A percentile compares a stretch with the other conserved stretches of the same genome.
Conservation (phyloP, 148 eudicot genomes). For the Amaranthus hypochondriacus region DNA sequence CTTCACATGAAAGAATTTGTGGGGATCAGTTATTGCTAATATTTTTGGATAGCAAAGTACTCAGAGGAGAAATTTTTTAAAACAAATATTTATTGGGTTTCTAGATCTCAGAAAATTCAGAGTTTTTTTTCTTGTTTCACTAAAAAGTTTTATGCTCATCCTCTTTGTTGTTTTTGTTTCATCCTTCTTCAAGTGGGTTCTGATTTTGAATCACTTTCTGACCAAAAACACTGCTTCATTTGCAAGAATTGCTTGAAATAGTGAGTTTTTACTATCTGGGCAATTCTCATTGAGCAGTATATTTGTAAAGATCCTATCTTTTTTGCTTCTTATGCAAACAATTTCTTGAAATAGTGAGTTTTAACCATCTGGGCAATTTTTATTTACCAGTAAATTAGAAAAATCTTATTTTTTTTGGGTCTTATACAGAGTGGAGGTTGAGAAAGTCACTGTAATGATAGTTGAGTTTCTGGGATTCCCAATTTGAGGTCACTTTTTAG, state of each 20-base stretch:
- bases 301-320: slow-evolving; percentile 12
- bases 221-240: slow-evolving; percentile 12
- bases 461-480: slow-evolving; percentile 18
- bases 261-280: slow-evolving; percentile 21
- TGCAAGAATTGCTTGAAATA: slow-evolving; percentile 16
- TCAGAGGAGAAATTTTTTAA: slow-evolving; percentile 9
- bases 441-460: slow-evolving; percentile 17
- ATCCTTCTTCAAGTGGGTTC: slow-evolving; percentile 12
- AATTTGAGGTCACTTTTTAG: slow-evolving; percentile 10
- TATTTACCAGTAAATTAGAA: background rate
- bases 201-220: slow-evolving; percentile 19
- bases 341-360: background rate
- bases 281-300: slow-evolving; percentile 10
- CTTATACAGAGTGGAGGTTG: background rate
- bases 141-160: slow-evolving; percentile 18
- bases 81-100: slow-evolving; percentile 4
- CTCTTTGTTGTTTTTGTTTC: slow-evolving; percentile 29
- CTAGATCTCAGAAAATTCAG: slow-evolving; percentile 52
- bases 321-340: background rate
- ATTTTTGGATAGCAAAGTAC: slow-evolving; percentile 27
- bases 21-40: slow-evolving; percentile 34
- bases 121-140: slow-evolving; percentile 22
- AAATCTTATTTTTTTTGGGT: background rate
- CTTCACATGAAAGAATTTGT: slow-evolving; percentile 35
- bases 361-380: background rate